phyloP scores from a whole-genome alignment of 2,329 filamentous ascomycete genomes.

The Neofusicoccum umdonicola region DNA sequence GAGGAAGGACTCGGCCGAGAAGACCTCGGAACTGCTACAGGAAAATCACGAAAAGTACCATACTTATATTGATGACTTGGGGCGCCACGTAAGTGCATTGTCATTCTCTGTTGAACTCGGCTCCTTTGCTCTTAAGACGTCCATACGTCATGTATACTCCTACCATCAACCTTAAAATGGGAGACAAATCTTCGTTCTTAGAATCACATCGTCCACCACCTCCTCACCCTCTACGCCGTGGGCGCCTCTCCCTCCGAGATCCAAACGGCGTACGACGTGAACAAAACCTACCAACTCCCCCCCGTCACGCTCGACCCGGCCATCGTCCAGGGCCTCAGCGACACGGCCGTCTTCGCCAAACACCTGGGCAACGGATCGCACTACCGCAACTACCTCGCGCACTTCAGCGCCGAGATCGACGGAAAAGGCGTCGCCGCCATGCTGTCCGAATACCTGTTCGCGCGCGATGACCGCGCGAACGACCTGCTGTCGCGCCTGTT shows the following conservation, averaged over 20 bases:
- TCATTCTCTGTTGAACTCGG: background rate
- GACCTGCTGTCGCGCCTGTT: slow-evolving; percentile 69
- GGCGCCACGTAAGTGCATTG: slow-evolving; percentile 61
- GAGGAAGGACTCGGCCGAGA: slow-evolving; percentile 59
- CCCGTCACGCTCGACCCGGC: slow-evolving; percentile 43
- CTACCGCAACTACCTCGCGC: slow-evolving; percentile 73
- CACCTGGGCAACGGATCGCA: slow-evolving; percentile 63
- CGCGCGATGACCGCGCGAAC: slow-evolving; percentile 61
- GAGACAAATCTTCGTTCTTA: background rate
- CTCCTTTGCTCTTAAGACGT: too few species aligned
- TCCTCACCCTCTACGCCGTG: slow-evolving; percentile 74
- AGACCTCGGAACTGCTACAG: slow-evolving; percentile 68
- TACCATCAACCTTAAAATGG: background rate
- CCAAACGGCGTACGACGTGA: slow-evolving; percentile 62
- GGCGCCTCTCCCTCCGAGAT: slow-evolving; percentile 63
- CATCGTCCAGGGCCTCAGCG: slow-evolving; percentile 52
- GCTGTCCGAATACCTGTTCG: slow-evolving; percentile 67
- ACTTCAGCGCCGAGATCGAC: slow-evolving; percentile 73
- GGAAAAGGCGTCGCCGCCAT: slow-evolving; percentile 60
- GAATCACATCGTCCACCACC: slow-evolving; percentile 76
- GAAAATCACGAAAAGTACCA: slow-evolving; percentile 72
- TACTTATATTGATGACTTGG: slow-evolving; percentile 72
- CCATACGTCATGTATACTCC: too few species aligned
- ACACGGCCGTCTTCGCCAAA: slow-evolving; percentile 55
- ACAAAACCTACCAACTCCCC: slow-evolving; percentile 65